phyloP scores from a whole-genome alignment of 1,284 basidiomycete genomes.

The Pseudozyma pruni region DNA sequence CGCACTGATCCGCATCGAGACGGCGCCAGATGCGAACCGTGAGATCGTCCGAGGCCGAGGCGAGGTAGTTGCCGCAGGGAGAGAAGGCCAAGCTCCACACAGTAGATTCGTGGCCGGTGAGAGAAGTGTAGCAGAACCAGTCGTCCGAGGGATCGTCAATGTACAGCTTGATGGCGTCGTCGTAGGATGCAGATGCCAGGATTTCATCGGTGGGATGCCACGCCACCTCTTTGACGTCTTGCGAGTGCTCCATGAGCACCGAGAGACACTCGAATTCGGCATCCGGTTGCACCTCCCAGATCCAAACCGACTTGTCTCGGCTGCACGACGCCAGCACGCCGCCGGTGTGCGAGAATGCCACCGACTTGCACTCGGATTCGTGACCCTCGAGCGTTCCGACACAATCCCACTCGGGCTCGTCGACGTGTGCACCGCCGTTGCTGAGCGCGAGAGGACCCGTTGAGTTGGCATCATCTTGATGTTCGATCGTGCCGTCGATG shows the following conservation, averaged over 20 bases:
- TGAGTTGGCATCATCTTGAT: slow-evolving; percentile 5
- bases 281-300: slow-evolving; percentile 92
- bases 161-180: slow-evolving; percentile 94
- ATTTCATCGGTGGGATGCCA: slow-evolving; percentile 97
- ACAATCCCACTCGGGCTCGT: slow-evolving; percentile 76
- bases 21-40: slow-evolving; percentile 74
- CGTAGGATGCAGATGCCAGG: slow-evolving; percentile 95
- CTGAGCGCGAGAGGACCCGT: slow-evolving; percentile 61
- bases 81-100: slow-evolving; percentile 89
- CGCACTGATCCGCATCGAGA: slow-evolving; percentile 61
- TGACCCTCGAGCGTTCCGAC: slow-evolving; percentile 90
- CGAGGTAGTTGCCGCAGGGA: slow-evolving; percentile 83
- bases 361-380: slow-evolving; percentile 96
- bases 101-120: slow-evolving; percentile 80
- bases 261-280: slow-evolving; percentile 85
- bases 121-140: slow-evolving; percentile 87
- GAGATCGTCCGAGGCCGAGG: slow-evolving; percentile 80
- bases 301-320: slow-evolving; percentile 97
- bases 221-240: slow-evolving; percentile 93
- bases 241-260: slow-evolving; percentile 95
- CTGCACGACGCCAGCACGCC: slow-evolving; percentile 89
- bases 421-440: slow-evolving; percentile 64
- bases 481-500: slow-evolving; percentile 25
- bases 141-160: slow-evolving; percentile 93
- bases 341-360: slow-evolving; percentile 83